Evolutionary conservation across 2,329 filamentous ascomycete genomes (phyloP).

Genomic region (Neopestalotiopsis clavispora): DNA sequence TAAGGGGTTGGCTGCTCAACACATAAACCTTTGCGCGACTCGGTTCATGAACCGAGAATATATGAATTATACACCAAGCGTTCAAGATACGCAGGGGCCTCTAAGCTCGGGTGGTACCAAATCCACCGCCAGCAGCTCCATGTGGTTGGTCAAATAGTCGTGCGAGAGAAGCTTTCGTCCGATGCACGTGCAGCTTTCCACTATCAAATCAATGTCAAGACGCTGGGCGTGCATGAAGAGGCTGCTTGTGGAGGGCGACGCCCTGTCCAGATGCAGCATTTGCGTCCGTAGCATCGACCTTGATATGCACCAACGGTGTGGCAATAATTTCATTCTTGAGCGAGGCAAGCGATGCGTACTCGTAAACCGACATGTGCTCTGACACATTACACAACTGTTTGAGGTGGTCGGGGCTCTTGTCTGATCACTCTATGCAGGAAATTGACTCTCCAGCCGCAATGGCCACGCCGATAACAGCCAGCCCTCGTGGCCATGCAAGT

Average conservation of each 20-base stretch:
- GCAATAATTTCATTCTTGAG: neutral
- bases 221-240: neutral
- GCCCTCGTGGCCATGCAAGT: constrained; percentile 7
- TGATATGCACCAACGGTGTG: neutral
- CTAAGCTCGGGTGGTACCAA: neutral
- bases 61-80: neutral
- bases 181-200: neutral
- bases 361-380: neutral
- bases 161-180: neutral
- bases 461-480: neutral
- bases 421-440: neutral
- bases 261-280: neutral
- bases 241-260: neutral
- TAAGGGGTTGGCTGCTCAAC: neutral
- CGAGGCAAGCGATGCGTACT: constrained; percentile 6
- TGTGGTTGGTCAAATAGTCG: neutral
- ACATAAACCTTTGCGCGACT: neutral
- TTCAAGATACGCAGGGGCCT: constrained; percentile 1
- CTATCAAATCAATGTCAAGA: neutral
- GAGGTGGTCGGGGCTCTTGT: neutral
- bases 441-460: neutral
- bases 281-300: neutral
- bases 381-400: constrained; percentile 1
- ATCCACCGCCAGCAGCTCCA: neutral
- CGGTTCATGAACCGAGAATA: constrained; percentile 4